Percentiles rank a stretch among this genome's conserved stretches.
These are phyloP conservation scores for Styphnolobium japonicum DNA, from an alignment of 306 rosid species.

Conservation along the genomic window DNA sequence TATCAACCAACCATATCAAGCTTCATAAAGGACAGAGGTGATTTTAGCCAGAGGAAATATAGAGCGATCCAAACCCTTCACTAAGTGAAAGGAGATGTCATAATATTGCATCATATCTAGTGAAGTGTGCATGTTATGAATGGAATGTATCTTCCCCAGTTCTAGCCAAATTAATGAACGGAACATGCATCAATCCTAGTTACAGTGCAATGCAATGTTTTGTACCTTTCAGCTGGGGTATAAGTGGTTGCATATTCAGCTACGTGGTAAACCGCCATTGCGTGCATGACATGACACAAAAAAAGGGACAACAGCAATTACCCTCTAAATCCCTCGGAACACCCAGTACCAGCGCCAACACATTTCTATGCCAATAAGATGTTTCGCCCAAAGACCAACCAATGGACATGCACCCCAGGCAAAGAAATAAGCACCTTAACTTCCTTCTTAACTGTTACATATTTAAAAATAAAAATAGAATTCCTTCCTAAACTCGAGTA, in stretches of 20 bases:
- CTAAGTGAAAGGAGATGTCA: background rate
- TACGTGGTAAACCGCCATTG: constrained; percentile 37
- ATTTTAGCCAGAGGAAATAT: background rate
- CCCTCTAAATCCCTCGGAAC: constrained; percentile 22
- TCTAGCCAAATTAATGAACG: background rate
- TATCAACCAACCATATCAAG: background rate
- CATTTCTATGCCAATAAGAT: no score
- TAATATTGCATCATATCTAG: background rate
- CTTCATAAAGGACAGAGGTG: no score
- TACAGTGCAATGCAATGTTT: background rate
- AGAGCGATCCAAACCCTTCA: constrained; percentile 27
- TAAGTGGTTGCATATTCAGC: background rate
- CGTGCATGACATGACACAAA: constrained; percentile 18
- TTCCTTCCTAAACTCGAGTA: no score
- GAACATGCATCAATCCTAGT: background rate
- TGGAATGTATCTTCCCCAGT: constrained; percentile 1
- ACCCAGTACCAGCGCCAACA: constrained; percentile 40
- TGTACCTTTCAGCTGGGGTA: constrained; percentile 17
- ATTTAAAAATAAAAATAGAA: no score
- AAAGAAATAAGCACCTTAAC: no score
- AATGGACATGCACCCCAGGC: background rate
- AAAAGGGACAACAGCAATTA: constrained; percentile 24
- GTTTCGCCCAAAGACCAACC: background rate
- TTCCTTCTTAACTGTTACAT: no score
- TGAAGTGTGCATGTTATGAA: background rate